Conservation (phyloP, 2,329 filamentous ascomycete species). For the Cladosporium colombiae region DNA sequence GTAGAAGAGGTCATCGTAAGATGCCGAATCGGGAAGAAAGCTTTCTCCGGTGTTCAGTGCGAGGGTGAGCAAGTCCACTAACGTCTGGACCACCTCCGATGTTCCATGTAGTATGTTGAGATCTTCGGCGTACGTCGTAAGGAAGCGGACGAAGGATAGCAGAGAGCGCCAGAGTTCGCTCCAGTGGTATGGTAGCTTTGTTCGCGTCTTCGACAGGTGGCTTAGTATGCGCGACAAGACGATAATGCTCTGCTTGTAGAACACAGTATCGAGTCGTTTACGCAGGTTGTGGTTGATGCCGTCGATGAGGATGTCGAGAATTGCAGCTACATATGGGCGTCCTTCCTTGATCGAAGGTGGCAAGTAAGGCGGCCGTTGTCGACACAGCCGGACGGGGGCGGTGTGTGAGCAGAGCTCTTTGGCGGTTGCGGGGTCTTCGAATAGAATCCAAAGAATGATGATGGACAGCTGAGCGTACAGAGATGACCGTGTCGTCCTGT, state of each 20-base stretch:
- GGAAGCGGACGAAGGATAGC: constrained; percentile 83
- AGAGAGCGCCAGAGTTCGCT: constrained; percentile 89
- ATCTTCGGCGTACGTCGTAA: constrained; percentile 82
- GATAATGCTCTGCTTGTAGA: constrained; percentile 70
- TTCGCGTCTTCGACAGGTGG: constrained; percentile 78
- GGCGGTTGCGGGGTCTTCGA: constrained; percentile 80
- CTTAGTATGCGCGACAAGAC: constrained; percentile 82
- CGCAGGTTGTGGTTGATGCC: constrained; percentile 92
- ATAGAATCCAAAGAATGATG: constrained; percentile 79
- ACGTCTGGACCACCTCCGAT: constrained; percentile 70
- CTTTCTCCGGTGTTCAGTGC: constrained; percentile 84
- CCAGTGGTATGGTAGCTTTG: constrained; percentile 87
- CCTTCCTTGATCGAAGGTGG: constrained; percentile 69
- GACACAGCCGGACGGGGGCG: constrained; percentile 75
- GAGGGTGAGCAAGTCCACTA: constrained; percentile 81
- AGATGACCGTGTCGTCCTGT: constrained; percentile 74
- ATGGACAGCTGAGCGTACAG: constrained; percentile 84
- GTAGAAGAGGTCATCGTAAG: constrained; percentile 97
- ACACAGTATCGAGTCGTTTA: constrained; percentile 76
- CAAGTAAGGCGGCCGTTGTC: constrained; percentile 83
- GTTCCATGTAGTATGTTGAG: constrained; percentile 69
- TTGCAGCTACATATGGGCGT: constrained; percentile 70
- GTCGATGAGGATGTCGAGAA: constrained; percentile 86
- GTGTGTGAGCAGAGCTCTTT: constrained; percentile 83
- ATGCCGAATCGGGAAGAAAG: constrained; percentile 81